A percentile compares a stretch with the other conserved stretches of the same genome.
These are phyloP conservation scores for Paspalum notatum DNA, from an alignment of 176 grass and related monocot genomes.

Conservation along the genomic window DNA sequence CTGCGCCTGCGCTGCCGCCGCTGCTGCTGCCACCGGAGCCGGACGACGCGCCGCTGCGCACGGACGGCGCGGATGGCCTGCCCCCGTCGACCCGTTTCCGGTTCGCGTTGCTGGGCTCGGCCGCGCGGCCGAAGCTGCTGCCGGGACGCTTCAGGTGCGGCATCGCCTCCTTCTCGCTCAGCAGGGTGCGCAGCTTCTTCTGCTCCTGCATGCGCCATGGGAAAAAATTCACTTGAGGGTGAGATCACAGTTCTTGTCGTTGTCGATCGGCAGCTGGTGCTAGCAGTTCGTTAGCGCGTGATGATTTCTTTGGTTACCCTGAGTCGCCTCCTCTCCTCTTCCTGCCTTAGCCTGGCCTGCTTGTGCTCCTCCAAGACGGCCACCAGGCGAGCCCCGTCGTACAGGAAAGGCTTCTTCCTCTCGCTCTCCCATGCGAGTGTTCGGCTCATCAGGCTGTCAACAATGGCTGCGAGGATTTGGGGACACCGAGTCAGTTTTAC, in stretches of 20 bases:
- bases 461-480: slow-evolving; percentile 33
- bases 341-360: slow-evolving; percentile 49
- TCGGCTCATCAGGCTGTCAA: slow-evolving; percentile 63
- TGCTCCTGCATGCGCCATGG: slow-evolving; percentile 65
- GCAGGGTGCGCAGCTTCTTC: slow-evolving; percentile 62
- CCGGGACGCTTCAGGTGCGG: slow-evolving; percentile 48
- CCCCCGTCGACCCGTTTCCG: slow-evolving; percentile 47
- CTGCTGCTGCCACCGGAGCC: not conserved
- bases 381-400: slow-evolving; percentile 58
- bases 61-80: slow-evolving; percentile 42
- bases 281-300: not conserved
- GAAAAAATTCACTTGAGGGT: not conserved
- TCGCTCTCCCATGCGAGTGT: slow-evolving; percentile 65
- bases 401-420: slow-evolving; percentile 61
- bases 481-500: not conserved
- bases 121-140: slow-evolving; percentile 48
- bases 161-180: slow-evolving; percentile 68
- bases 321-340: slow-evolving; percentile 53
- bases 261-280: not conserved
- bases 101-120: slow-evolving; percentile 46
- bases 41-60: slow-evolving; percentile 41
- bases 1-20: not conserved
- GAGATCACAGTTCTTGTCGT: not conserved
- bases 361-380: slow-evolving; percentile 70
- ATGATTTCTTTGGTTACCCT: slow-evolving; percentile 45